phyloP scores from a whole-genome alignment of 176 grass and related monocot genomes.

The Thinopyrum elongatum region DNA sequence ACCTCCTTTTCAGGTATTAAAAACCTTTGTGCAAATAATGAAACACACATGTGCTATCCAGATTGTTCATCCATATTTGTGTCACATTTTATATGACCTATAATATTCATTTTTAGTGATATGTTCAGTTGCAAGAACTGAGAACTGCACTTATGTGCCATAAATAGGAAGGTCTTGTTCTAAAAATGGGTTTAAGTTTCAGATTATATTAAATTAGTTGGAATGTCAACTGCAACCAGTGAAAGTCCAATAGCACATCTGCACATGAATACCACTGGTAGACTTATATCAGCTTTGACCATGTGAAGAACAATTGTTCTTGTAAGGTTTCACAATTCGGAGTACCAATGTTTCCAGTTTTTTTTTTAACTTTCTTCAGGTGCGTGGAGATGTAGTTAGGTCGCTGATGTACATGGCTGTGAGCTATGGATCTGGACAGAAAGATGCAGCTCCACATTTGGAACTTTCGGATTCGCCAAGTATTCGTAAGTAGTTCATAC shows the following conservation, averaged over 20 bases:
- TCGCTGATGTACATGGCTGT: slow-evolving; percentile 87
- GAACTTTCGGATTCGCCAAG: slow-evolving; percentile 65
- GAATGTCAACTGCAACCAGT: too few relatives aligned
- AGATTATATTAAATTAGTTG: too few relatives aligned
- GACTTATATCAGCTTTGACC: neutral
- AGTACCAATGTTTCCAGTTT: neutral
- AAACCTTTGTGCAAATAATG: neutral
- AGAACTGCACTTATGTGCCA: neutral
- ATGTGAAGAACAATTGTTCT: too few relatives aligned
- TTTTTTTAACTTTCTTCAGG: slow-evolving; percentile 26
- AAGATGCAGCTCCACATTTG: slow-evolving; percentile 48
- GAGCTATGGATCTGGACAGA: slow-evolving; percentile 57
- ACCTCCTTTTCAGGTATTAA: slow-evolving; percentile 60
- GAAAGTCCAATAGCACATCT: too few relatives aligned
- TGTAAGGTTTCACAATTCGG: too few relatives aligned
- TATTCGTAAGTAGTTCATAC: slow-evolving; percentile 52
- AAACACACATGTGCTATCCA: neutral
- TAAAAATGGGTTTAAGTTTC: neutral
- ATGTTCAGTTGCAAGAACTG: neutral
- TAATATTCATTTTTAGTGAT: neutral
- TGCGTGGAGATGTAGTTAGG: slow-evolving; percentile 72
- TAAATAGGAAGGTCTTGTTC: neutral
- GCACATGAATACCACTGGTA: neutral
- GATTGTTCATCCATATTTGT: neutral
- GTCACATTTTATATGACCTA: neutral